Percentiles rank a stretch among this genome's conserved stretches.
Conservation (phyloP, 148 eudicot species). For the Camellia japonica region DNA sequence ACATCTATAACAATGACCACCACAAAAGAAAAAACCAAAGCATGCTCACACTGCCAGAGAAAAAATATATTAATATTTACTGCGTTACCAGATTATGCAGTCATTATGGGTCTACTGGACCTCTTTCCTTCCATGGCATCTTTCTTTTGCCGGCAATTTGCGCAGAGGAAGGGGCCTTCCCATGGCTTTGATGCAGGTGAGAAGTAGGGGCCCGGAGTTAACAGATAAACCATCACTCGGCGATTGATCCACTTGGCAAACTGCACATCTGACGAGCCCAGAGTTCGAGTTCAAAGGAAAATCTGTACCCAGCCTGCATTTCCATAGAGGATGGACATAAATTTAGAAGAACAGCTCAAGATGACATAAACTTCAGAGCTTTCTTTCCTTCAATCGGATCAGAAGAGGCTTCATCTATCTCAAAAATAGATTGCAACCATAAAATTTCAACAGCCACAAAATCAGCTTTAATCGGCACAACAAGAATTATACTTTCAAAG, state of each 20-base stretch:
- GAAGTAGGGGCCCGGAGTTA: conserved; percentile 74
- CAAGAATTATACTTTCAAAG: background rate
- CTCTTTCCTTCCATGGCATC: conserved; percentile 99
- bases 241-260: conserved; percentile 90
- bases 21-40: conserved; percentile 19
- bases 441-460: background rate
- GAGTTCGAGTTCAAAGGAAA: conserved; percentile 62
- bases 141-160: conserved; percentile 81
- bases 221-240: conserved; percentile 66
- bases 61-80: conserved; percentile 52
- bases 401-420: background rate
- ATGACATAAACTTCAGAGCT: background rate
- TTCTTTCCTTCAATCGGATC: background rate
- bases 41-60: conserved; percentile 52
- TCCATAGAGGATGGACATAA: background rate
- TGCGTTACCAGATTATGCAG: conserved; percentile 42
- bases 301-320: conserved; percentile 87
- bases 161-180: conserved; percentile 90
- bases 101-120: conserved; percentile 39
- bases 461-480: background rate
- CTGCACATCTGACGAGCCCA: conserved; percentile 78
- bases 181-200: conserved; percentile 80
- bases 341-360: conserved; percentile 7
- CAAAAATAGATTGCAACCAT: background rate
- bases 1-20: conserved; percentile 40